A percentile compares a stretch with the other conserved stretches of the same genome.
These are phyloP conservation scores for Aspergillus fructus DNA, from an alignment of 2,329 filamentous ascomycete species.

Conservation along the genomic window DNA sequence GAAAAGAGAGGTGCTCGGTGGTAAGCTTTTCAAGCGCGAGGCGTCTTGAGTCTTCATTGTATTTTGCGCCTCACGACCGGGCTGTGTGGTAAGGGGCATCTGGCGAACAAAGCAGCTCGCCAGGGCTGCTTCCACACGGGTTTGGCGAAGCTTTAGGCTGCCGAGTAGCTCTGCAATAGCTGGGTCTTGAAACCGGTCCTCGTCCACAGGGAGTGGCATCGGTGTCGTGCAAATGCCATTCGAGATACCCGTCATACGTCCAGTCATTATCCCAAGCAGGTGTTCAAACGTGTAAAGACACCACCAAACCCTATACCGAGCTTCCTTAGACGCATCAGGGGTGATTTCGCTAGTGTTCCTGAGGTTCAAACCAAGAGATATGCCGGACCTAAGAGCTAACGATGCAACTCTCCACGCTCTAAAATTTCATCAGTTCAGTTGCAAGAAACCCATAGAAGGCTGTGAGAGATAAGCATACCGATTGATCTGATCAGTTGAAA, in stretches of 20 bases:
- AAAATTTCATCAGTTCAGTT: neutral
- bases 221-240: constrained; percentile 46
- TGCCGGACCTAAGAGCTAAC: constrained; percentile 43
- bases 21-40: constrained; percentile 36
- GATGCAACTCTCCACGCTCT: constrained; percentile 46
- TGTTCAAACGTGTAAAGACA: constrained; percentile 47
- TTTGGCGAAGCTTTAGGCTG: constrained; percentile 30
- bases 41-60: constrained; percentile 26
- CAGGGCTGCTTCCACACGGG: constrained; percentile 29
- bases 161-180: constrained; percentile 34
- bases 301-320: constrained; percentile 49
- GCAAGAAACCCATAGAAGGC: neutral
- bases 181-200: constrained; percentile 37
- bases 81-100: constrained; percentile 31
- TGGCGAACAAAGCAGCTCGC: constrained; percentile 32
- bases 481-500: constrained; percentile 45
- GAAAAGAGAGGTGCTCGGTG: constrained; percentile 35
- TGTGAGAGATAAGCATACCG: constrained; percentile 28
- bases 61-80: constrained; percentile 25
- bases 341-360: constrained; percentile 41
- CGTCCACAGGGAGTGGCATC: constrained; percentile 42
- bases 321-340: constrained; percentile 42
- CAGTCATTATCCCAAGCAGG: constrained; percentile 47
- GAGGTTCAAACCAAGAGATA: constrained; percentile 46
- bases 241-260: constrained; percentile 43